phyloP scores from a whole-genome alignment of 306 rosid species.

The Crataegus laevigata region DNA sequence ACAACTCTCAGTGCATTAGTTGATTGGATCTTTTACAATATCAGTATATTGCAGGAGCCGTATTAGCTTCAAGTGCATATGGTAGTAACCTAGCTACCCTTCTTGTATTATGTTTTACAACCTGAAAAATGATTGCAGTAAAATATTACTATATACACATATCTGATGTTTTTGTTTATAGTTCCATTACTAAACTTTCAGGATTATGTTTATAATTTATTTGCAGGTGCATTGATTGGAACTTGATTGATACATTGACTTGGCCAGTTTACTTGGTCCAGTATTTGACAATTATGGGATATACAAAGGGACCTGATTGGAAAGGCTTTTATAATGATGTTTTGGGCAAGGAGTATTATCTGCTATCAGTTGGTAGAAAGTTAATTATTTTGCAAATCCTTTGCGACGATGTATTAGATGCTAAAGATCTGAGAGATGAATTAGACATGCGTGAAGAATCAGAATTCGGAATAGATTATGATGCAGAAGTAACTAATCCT shows the following conservation, averaged over 20 bases:
- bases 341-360: constrained; percentile 60
- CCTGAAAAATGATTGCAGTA: not conserved
- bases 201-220: not conserved
- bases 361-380: constrained; percentile 62
- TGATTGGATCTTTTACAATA: not conserved
- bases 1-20: not conserved
- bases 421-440: constrained; percentile 68
- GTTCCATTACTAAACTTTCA: not conserved
- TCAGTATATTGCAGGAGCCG: not conserved
- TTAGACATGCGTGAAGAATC: constrained; percentile 65
- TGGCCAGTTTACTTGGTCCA: constrained; percentile 77
- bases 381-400: constrained; percentile 67
- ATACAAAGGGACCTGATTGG: constrained; percentile 54
- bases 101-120: not conserved
- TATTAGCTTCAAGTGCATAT: not conserved
- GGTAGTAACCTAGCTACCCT: not conserved
- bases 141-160: not conserved
- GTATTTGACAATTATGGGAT: constrained; percentile 64
- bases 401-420: constrained; percentile 68
- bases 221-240: constrained; percentile 76
- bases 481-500: constrained; percentile 50
- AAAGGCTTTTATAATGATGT: constrained; percentile 57
- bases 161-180: not conserved
- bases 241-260: constrained; percentile 75
- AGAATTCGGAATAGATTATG: constrained; percentile 68